Base-by-base conservation (phyloP, 768 basidiomycete genomes). In the Exidia glandulosa region DNA sequence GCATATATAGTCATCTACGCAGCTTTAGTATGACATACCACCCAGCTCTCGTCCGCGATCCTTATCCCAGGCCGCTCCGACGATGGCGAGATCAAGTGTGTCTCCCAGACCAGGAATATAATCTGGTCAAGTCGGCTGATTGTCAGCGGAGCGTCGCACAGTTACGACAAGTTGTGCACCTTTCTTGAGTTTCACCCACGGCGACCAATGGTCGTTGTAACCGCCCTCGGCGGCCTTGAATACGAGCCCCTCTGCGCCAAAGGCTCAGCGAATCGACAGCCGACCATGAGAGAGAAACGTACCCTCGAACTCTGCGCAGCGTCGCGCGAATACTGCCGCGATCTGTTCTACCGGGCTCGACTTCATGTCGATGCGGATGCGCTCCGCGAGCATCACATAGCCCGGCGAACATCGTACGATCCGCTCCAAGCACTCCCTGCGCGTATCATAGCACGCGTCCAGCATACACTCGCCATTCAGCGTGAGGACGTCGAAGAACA, bases 91-190 rank as follows among this genome's bases (percentile, higher is more conserved):
- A 69, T 94, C 90, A 16, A 94, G 64, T 3, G 82, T 79, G 69
- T 97, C 94, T 0, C 91, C 90, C 50, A 87, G 79, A 3, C 87
- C 87, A 1, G 84, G 83, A 37, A 97, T 90, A 63, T 95, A 95
- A 69, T 97, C 94, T 81, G 55, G 54, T n/a, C n/a, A n/a, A n/a
- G n/a, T n/a, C n/a, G n/a, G n/a, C n/a, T n/a, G n/a, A n/a, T n/a
- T n/a, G n/a, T n/a, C n/a, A n/a, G n/a, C n/a, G n/a, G n/a, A n/a
- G n/a, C n/a, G n/a, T n/a, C n/a, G n/a, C 34, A 16, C 10, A 60
- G 41, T 30, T 34, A 54, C 36, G 34, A 16, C 36, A 25, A 10
- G 19, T n/a, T 63, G 19, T 27, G 30, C 32, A 59, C 67, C 57
- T 37, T 68, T 66, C 61, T 69, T 75, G 58, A 84, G 80, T 73